Conservation (phyloP, 1,284 basidiomycete genomes). For the Rhodotorula sp. region DNA sequence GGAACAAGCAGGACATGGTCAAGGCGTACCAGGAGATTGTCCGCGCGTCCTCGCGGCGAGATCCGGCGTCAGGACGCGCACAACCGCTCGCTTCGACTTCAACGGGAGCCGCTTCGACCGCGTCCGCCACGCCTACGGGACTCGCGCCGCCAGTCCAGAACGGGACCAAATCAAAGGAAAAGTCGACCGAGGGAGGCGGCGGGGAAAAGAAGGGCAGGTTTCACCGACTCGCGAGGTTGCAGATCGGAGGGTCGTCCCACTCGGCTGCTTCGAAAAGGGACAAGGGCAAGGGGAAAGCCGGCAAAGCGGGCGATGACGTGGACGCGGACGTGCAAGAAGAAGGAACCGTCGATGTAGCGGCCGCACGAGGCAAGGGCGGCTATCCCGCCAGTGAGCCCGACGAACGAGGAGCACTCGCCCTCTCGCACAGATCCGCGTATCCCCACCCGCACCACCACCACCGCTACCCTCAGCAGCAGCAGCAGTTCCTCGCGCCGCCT, state of each 20-base stretch:
- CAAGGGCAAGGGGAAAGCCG: slow-evolving; percentile 7
- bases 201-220: slow-evolving; percentile 13
- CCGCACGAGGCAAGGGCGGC: neutral
- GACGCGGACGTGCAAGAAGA: neutral
- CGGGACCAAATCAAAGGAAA: neutral
- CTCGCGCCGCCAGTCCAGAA: neutral
- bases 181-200: neutral
- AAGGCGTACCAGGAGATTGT: slow-evolving; percentile 31
- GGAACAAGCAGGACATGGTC: neutral
- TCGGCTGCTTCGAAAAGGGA: neutral
- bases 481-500: neutral
- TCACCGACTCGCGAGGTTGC: slow-evolving; percentile 11
- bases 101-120: neutral
- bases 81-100: neutral
- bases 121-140: neutral
- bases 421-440: too few species aligned
- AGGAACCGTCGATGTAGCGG: neutral
- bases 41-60: slow-evolving; percentile 7
- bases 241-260: neutral
- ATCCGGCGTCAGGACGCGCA: neutral
- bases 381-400: neutral
- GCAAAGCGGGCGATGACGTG: neutral
- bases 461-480: neutral
- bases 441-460: neutral
- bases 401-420: neutral